phyloP scores from a whole-genome alignment of 352 stramenopile species.

The Globisporangium canariense region DNA sequence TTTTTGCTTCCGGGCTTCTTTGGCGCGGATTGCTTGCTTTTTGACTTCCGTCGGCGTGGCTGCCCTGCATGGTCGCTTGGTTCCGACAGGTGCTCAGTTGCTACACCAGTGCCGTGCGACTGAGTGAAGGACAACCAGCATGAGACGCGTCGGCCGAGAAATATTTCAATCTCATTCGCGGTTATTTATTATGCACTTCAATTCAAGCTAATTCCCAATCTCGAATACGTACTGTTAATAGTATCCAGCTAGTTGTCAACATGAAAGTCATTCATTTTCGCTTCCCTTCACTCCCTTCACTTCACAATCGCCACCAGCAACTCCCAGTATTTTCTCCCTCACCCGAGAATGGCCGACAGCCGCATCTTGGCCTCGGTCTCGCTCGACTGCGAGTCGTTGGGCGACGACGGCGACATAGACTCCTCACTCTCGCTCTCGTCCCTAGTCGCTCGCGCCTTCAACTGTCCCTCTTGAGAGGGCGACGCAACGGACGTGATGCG shows the following conservation, averaged over 20 bases:
- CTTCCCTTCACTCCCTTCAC: too few relatives aligned
- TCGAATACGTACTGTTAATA: too few relatives aligned
- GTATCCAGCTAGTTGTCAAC: too few relatives aligned
- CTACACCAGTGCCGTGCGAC: not conserved
- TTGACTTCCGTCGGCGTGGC: not conserved
- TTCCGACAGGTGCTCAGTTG: not conserved
- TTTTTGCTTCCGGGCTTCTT: slow-evolving; percentile 13
- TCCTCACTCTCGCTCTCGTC: not conserved
- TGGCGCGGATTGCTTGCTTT: not conserved
- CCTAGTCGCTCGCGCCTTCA: too few relatives aligned
- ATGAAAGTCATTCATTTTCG: too few relatives aligned
- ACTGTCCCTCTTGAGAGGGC: too few relatives aligned
- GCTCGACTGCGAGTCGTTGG: slow-evolving; percentile 2
- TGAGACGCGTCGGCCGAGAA: too few relatives aligned
- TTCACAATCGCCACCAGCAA: too few relatives aligned
- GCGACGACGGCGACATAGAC: not conserved
- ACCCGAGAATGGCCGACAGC: not conserved
- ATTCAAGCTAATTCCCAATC: too few relatives aligned
- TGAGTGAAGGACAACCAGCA: too few relatives aligned
- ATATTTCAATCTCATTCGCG: too few relatives aligned
- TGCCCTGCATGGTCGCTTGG: not conserved
- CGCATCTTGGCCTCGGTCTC: slow-evolving; percentile 5
- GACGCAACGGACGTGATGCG: not conserved
- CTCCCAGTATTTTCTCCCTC: not conserved
- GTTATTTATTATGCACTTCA: too few relatives aligned